Percentiles rank a stretch among this genome's conserved stretches.
Evolutionary conservation across 176 grass and related monocot genomes (phyloP).

Genomic region (Oryza brachyantha): DNA sequence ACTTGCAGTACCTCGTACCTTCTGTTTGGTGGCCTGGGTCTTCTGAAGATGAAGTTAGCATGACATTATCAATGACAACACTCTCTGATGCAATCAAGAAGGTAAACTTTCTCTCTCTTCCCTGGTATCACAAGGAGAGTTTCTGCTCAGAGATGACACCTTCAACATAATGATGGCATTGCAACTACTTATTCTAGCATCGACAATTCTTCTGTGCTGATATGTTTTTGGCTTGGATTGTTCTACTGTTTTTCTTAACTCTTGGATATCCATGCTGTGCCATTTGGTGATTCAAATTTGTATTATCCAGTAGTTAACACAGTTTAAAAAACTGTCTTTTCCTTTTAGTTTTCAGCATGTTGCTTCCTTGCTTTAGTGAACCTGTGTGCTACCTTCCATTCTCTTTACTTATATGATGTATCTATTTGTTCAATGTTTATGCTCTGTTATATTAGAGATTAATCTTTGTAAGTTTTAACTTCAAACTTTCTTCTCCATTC

Average conservation of each 20-base stretch:
- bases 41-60: conserved; percentile 70
- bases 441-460: conserved; percentile 11
- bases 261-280: not conserved
- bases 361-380: not conserved
- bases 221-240: not conserved
- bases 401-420: not conserved
- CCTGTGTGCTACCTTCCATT: not conserved
- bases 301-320: too few species aligned
- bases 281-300: too few species aligned
- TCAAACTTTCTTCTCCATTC: not conserved
- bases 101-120: conserved; percentile 29
- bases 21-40: conserved; percentile 89
- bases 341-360: not conserved
- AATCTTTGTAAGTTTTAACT: not conserved
- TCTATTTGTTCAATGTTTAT: conserved; percentile 1
- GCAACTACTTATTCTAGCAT: not conserved
- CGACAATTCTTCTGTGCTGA: not conserved
- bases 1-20: conserved; percentile 73
- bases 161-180: not conserved
- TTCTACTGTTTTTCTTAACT: not conserved
- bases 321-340: too few species aligned
- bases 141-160: conserved; percentile 2
- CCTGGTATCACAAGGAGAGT: not conserved
- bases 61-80: conserved; percentile 58
- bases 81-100: conserved; percentile 77